Conservation (phyloP, 2,329 filamentous ascomycete species). For the Epicoccum nigrum region DNA sequence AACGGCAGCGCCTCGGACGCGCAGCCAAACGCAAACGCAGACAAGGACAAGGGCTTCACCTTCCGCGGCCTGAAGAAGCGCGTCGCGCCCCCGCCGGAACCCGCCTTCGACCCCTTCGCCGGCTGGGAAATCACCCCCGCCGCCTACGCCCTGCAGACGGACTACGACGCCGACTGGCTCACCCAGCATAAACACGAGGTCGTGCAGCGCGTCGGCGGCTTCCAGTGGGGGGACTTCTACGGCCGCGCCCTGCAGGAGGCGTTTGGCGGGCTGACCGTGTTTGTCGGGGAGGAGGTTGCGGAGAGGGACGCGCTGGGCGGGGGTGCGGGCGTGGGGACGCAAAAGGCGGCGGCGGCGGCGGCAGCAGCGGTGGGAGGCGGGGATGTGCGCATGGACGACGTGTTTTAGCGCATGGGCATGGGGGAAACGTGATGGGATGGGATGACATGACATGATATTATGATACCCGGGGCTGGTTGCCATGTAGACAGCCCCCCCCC, state of each 20-base stretch:
- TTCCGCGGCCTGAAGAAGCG: slow-evolving; percentile 81
- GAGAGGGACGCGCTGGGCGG: slow-evolving; percentile 49
- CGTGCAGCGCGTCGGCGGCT: slow-evolving; percentile 77
- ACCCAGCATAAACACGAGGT: slow-evolving; percentile 69
- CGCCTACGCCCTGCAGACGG: slow-evolving; percentile 68
- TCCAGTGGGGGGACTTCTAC: slow-evolving; percentile 82
- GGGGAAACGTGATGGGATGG: no score
- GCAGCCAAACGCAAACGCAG: slow-evolving; percentile 37
- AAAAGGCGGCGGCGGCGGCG: slow-evolving; percentile 53
- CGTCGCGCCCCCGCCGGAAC: slow-evolving; percentile 66
- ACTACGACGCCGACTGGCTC: slow-evolving; percentile 78
- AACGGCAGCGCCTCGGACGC: no score
- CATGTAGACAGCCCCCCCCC: not conserved
- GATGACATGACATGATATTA: slow-evolving; percentile 37
- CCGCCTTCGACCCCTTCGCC: slow-evolving; percentile 87
- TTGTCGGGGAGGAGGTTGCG: slow-evolving; percentile 74
- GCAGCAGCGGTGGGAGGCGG: slow-evolving; percentile 66
- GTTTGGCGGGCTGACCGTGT: slow-evolving; percentile 86
- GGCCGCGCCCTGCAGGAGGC: slow-evolving; percentile 82
- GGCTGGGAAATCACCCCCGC: slow-evolving; percentile 68
- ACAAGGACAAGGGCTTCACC: slow-evolving; percentile 52
- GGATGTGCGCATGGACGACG: slow-evolving; percentile 52
- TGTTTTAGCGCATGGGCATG: slow-evolving; percentile 37
- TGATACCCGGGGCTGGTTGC: no score
- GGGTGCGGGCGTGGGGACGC: slow-evolving; percentile 39